Evolutionary conservation across 352 stramenopile genomes (phyloP).

Genomic region (Pseudoperonospora humuli): DNA sequence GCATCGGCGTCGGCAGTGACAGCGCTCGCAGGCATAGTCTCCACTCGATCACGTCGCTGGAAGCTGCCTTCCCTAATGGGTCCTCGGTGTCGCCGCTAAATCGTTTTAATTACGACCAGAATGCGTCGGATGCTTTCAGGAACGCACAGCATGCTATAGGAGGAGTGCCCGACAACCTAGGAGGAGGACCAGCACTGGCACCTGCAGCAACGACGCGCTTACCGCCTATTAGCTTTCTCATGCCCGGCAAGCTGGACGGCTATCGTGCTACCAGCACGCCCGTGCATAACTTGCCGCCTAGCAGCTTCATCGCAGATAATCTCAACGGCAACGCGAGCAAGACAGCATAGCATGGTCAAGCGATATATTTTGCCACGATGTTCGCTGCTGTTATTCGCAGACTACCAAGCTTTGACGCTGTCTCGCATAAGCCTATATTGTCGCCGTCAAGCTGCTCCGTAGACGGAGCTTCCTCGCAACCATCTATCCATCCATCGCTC

Average conservation of each 20-base stretch:
- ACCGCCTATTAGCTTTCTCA: conserved; percentile 73
- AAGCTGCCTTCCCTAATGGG: conserved; percentile 28
- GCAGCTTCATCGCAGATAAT: conserved; percentile 42
- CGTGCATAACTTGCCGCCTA: conserved; percentile 34
- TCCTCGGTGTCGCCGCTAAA: conserved; percentile 23
- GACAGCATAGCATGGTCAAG: conserved; percentile 43
- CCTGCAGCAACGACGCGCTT: conserved; percentile 30
- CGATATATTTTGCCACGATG: conserved; percentile 15
- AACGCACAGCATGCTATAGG: conserved; percentile 21
- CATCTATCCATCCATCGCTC: conserved; percentile 5
- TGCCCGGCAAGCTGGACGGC: conserved; percentile 54
- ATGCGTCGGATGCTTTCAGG: conserved; percentile 27
- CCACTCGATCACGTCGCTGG: conserved; percentile 36
- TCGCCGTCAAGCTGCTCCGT: conserved; percentile 20
- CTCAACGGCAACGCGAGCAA: conserved; percentile 40
- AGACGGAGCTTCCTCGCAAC: conserved; percentile 14
- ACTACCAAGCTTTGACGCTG: conserved; percentile 7
- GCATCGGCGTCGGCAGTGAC: conserved; percentile 39
- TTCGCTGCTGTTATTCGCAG: conserved; percentile 5
- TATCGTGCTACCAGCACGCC: conserved; percentile 40
- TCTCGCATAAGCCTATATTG: conserved; percentile 2
- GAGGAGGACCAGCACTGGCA: conserved; percentile 5
- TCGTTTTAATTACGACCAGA: conserved; percentile 27
- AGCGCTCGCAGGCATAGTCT: conserved; percentile 28
- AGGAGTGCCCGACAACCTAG: conserved; percentile 9